These are phyloP conservation scores for Penicillium diatomitis DNA, from an alignment of 495 filamentous ascomycete species.

Conservation along the genomic window DNA sequence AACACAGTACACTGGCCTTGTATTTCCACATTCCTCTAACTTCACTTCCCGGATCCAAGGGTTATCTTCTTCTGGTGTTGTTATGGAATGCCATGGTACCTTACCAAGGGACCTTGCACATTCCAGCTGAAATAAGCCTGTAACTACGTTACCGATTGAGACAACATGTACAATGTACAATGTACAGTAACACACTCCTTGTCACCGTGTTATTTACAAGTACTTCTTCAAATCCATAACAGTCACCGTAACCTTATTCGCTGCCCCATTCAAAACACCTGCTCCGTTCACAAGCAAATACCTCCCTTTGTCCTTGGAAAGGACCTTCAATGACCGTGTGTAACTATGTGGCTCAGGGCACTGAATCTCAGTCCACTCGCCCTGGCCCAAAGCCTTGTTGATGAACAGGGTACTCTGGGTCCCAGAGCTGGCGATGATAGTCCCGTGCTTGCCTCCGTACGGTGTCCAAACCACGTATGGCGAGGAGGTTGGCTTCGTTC, in stretches of 20 bases:
- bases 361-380: slow-evolving; percentile 44
- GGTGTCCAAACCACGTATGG: slow-evolving; percentile 48
- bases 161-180: too few relatives aligned
- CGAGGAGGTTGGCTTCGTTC: slow-evolving; percentile 41
- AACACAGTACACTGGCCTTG: too few relatives aligned
- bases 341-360: slow-evolving; percentile 42
- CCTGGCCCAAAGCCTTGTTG: slow-evolving; percentile 47
- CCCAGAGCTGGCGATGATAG: slow-evolving; percentile 47
- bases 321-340: slow-evolving; percentile 39
- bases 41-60: too few relatives aligned
- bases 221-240: slow-evolving; percentile 20
- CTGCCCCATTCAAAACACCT: slow-evolving; percentile 15
- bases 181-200: background rate
- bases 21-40: too few relatives aligned
- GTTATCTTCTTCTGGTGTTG: too few relatives aligned
- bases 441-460: slow-evolving; percentile 46
- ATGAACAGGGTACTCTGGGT: slow-evolving; percentile 45
- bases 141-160: too few relatives aligned
- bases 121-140: too few relatives aligned
- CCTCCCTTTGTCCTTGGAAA: slow-evolving; percentile 21
- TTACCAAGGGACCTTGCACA: too few relatives aligned
- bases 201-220: background rate
- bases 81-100: too few relatives aligned
- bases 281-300: slow-evolving; percentile 20
- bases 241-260: slow-evolving; percentile 24